phyloP scores from a whole-genome alignment of 495 filamentous ascomycete genomes.

The Aspergillus panamensis region DNA sequence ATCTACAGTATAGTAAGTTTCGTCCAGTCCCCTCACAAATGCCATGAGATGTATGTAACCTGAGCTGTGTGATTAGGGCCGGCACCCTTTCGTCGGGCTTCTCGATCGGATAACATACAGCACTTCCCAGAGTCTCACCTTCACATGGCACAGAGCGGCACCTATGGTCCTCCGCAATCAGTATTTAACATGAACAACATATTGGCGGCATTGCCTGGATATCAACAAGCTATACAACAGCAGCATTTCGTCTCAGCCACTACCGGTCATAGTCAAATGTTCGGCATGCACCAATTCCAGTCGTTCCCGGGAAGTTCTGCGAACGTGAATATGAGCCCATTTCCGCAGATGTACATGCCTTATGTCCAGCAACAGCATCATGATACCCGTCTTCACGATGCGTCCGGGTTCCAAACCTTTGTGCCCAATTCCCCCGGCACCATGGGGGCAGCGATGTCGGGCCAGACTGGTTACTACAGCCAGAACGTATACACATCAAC shows the following conservation, averaged over 20 bases:
- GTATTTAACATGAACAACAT: conserved; percentile 47
- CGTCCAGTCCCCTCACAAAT: background rate
- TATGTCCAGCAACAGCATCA: conserved; percentile 31
- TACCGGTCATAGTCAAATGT: conserved; percentile 29
- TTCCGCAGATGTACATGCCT: conserved; percentile 27
- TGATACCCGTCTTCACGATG: conserved; percentile 25
- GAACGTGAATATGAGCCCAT: conserved; percentile 25
- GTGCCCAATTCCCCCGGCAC: conserved; percentile 20
- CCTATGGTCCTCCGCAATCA: conserved; percentile 30
- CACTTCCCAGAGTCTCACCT: conserved; percentile 23
- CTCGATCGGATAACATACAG: conserved; percentile 25
- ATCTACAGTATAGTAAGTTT: conserved; percentile 29
- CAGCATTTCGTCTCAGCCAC: conserved; percentile 17
- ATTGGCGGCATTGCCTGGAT: conserved; percentile 43
- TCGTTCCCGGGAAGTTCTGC: conserved; percentile 30
- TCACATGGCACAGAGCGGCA: conserved; percentile 19
- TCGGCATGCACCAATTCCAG: conserved; percentile 35
- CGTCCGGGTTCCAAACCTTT: conserved; percentile 30
- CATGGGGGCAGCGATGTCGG: conserved; percentile 15
- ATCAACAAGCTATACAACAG: conserved; percentile 32
- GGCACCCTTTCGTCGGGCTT: conserved; percentile 12
- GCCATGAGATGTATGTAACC: background rate
- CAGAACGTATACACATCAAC: conserved; percentile 23
- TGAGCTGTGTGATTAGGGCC: conserved; percentile 17
- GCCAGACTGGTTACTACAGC: conserved; percentile 31